phyloP scores from a whole-genome alignment of 1,284 basidiomycete genomes.

The Ganoderma sinense region DNA sequence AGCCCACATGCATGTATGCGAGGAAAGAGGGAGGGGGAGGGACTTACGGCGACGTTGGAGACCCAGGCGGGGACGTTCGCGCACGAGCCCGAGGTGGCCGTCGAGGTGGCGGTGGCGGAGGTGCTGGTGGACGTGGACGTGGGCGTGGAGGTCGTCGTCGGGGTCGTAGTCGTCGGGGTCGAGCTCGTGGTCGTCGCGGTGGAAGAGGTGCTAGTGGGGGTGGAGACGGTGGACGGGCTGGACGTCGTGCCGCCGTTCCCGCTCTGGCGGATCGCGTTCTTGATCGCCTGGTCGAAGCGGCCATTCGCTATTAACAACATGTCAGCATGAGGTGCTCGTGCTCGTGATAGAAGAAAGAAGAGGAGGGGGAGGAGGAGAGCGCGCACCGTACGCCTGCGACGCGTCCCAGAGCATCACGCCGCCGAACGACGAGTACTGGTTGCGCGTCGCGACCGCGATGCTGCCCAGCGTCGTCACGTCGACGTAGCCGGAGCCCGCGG shows the following conservation, averaged over 20 bases:
- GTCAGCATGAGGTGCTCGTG: background rate
- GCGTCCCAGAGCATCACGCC: slow-evolving; percentile 77
- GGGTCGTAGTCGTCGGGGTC: slow-evolving; percentile 31
- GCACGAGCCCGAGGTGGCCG: slow-evolving; percentile 46
- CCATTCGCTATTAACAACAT: slow-evolving; percentile 49
- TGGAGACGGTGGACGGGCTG: slow-evolving; percentile 22
- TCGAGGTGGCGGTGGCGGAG: slow-evolving; percentile 40
- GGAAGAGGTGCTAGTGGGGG: slow-evolving; percentile 35
- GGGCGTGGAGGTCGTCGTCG: slow-evolving; percentile 36
- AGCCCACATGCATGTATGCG: too few relatives aligned
- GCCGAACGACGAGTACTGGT: slow-evolving; percentile 69
- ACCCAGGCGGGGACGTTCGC: slow-evolving; percentile 56
- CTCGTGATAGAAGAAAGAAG: too few relatives aligned
- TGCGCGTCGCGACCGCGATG: slow-evolving; percentile 52
- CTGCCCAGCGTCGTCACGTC: slow-evolving; percentile 51
- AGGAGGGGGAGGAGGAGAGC: background rate
- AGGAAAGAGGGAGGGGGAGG: slow-evolving; percentile 5
- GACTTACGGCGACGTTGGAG: slow-evolving; percentile 50
- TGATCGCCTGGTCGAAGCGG: slow-evolving; percentile 59
- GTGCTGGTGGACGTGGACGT: slow-evolving; percentile 36
- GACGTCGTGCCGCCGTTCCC: slow-evolving; percentile 37
- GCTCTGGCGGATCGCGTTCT: slow-evolving; percentile 53
- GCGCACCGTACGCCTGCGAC: slow-evolving; percentile 62
- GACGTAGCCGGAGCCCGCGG: slow-evolving; percentile 62
- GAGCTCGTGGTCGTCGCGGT: slow-evolving; percentile 9